Conservation (phyloP, 2,329 filamentous ascomycete genomes). For the Venturia oleaginea region DNA sequence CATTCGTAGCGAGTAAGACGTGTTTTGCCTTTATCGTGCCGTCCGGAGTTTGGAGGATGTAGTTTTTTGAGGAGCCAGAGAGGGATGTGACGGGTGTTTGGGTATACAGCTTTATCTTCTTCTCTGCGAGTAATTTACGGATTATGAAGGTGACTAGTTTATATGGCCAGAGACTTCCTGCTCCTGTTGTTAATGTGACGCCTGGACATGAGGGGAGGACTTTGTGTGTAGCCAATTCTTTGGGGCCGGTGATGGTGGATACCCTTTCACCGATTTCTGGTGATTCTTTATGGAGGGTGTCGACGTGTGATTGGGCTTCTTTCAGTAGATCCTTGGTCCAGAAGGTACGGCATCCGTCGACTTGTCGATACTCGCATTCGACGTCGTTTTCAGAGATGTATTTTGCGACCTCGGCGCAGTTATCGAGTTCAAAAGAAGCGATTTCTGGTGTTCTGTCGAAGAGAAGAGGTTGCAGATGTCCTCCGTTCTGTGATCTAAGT, state of each 20-base stretch:
- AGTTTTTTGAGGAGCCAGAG: conserved; percentile 16
- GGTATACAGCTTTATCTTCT: conserved; percentile 63
- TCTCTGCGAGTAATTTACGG: conserved; percentile 44
- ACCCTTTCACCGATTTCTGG: conserved; percentile 47
- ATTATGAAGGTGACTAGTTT: conserved; percentile 70
- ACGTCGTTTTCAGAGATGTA: conserved; percentile 51
- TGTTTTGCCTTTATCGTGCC: conserved; percentile 55
- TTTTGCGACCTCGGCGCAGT: conserved; percentile 50
- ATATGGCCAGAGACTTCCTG: conserved; percentile 72
- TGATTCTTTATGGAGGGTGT: conserved; percentile 39
- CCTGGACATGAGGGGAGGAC: conserved; percentile 47
- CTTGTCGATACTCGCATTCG: conserved; percentile 59
- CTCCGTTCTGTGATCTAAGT: conserved; percentile 33
- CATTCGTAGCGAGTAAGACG: conserved; percentile 75
- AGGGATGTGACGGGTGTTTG: conserved; percentile 50
- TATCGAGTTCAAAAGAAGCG: conserved; percentile 63
- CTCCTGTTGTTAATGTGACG: conserved; percentile 54
- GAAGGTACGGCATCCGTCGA: conserved; percentile 56
- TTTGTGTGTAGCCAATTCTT: not conserved
- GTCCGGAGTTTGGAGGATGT: conserved; percentile 51
- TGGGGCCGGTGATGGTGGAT: conserved; percentile 28
- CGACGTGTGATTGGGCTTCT: conserved; percentile 43
- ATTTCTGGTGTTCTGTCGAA: conserved; percentile 53
- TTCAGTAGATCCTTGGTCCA: conserved; percentile 48
- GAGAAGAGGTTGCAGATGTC: conserved; percentile 64